These are phyloP conservation scores for Endotrypanum monterogeii DNA, from an alignment of 208 protist species.

Conservation along the genomic window DNA sequence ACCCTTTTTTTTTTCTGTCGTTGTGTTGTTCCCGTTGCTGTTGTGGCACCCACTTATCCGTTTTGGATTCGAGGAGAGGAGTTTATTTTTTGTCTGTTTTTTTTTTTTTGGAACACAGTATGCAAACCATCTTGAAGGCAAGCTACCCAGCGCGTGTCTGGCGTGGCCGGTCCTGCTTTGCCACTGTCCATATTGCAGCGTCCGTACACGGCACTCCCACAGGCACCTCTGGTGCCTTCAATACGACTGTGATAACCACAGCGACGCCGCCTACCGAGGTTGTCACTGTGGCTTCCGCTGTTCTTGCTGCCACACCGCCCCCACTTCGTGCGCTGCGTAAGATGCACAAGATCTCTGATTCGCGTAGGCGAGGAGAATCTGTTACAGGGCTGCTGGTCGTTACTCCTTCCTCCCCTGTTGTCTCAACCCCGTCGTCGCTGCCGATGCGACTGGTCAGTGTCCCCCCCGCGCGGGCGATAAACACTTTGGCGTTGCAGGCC, in stretches of 20 bases:
- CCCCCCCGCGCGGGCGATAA: not conserved
- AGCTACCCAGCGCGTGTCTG: conserved; percentile 2
- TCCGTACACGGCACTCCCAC: not conserved
- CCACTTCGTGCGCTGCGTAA: not conserved
- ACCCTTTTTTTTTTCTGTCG: no score
- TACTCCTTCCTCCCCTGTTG: not conserved
- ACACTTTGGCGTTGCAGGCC: not conserved
- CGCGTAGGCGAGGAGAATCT: not conserved
- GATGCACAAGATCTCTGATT: not conserved
- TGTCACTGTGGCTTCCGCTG: conserved; percentile 1
- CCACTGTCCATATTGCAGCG: not conserved
- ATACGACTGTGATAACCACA: not conserved
- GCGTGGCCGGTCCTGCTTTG: not conserved
- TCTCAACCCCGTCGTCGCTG: not conserved
- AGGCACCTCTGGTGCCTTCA: not conserved
- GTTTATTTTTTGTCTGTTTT: not conserved
- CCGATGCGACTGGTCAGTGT: not conserved
- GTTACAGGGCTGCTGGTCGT: not conserved
- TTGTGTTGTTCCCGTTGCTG: no score
- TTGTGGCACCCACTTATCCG: not conserved
- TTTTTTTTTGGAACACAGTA: conserved; percentile 7
- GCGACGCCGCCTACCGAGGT: conserved; percentile 1
- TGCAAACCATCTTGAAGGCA: conserved; percentile 14
- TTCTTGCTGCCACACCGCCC: not conserved
- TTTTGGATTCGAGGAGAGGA: no score